Percentiles rank a stretch among this genome's conserved stretches.
phyloP scores from a whole-genome alignment of 169 alveolate species.

The Plasmodium malariae region DNA sequence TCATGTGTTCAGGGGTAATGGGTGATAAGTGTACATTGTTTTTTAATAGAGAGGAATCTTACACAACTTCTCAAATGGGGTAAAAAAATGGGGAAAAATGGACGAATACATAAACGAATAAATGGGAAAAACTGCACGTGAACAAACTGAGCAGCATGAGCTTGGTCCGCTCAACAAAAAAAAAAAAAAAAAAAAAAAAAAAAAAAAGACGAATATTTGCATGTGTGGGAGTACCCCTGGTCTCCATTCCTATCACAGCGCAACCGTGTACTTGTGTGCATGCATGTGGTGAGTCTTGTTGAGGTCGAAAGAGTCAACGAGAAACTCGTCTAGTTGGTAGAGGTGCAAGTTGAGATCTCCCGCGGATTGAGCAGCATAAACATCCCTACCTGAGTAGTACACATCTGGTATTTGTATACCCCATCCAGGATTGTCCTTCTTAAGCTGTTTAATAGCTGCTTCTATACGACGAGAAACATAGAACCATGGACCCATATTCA shows the following conservation, averaged over 20 bases:
- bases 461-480: conserved; percentile 84
- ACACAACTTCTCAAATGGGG: too few relatives aligned
- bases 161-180: too few relatives aligned
- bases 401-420: conserved; percentile 63
- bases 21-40: too few relatives aligned
- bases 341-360: conserved; percentile 73
- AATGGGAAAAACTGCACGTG: too few relatives aligned
- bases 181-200: too few relatives aligned
- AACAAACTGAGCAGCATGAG: too few relatives aligned
- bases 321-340: conserved; percentile 78
- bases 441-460: conserved; percentile 77
- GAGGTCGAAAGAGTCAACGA: conserved; percentile 79
- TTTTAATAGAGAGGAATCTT: too few relatives aligned
- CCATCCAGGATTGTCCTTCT: conserved; percentile 47
- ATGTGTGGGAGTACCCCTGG: background rate
- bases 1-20: too few relatives aligned
- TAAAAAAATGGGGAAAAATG: too few relatives aligned
- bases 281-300: conserved; percentile 74
- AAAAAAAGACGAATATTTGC: background rate
- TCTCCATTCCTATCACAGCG: background rate
- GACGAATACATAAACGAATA: too few relatives aligned
- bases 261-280: conserved; percentile 63
- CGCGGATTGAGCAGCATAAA: conserved; percentile 79
- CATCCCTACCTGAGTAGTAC: conserved; percentile 81
- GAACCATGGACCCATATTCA: conserved; percentile 92